Base-by-base conservation (phyloP, 257 asterid genomes). In the Osmanthus fragrans region DNA sequence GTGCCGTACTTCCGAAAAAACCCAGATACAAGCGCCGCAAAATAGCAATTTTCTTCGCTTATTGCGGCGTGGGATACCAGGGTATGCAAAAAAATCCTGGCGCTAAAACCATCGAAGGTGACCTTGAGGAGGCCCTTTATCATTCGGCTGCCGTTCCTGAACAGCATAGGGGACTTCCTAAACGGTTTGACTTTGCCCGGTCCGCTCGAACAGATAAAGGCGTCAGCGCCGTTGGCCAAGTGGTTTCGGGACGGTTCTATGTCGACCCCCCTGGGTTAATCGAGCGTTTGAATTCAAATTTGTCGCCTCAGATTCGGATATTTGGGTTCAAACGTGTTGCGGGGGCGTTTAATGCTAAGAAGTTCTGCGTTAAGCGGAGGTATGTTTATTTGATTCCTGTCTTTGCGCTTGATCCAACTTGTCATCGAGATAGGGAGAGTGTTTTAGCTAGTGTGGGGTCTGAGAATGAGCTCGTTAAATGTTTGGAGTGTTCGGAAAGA, bases 1-100 rank as follows among this genome's bases (percentile, higher is more conserved):
- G 47, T 12, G 49, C 77, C 10, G n/a, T 49, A 7, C 73, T 78
- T 47, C 75, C 54, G 49, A 80, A 75, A 60, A 86, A 69, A 73
- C 92, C 92, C 71, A 86, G 76, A 63, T 93, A 91, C 94, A 93
- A 88, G 87, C 98, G 97, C 80, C 96, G 99, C 32, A 93, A 93
- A 83, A 70, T 95, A 79, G 97, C 99, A 11, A 89, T 95, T 1
- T 93, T 95, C 83, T 90, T 95, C 80, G 97, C 97, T 5, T 93
- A 89, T 74, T 93, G 97, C 83, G 99, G 99, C 74, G 97, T 93
- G 3, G 97, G 98, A 10, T 95, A 95, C 83, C 98, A 93, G 74
- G 98, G 99, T 5, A 95, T 95, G 99, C 99, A 95, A 76, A 95
- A 94, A 75, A 95, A 95, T 32, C 99, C 99, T 13, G 99, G 99